phyloP scores from a whole-genome alignment of 1,139 yeast genomes.

The Candida sp. region DNA sequence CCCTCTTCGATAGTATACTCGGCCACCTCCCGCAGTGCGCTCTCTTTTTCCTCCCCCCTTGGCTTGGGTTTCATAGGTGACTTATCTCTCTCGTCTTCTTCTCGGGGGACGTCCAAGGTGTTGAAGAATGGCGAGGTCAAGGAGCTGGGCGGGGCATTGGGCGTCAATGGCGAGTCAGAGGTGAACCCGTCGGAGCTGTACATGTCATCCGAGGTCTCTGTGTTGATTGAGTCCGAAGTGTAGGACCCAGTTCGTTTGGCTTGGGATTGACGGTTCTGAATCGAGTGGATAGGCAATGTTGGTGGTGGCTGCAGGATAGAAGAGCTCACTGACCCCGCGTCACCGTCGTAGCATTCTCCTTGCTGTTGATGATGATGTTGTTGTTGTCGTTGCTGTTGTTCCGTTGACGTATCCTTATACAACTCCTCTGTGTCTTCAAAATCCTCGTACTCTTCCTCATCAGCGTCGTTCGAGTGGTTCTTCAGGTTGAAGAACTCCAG shows the following conservation, averaged over 20 bases:
- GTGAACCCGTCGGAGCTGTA: conserved; percentile 7
- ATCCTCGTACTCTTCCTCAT: conserved; percentile 5
- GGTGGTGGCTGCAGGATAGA: conserved; percentile 1
- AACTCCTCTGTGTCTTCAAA: conserved; percentile 4
- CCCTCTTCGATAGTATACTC: conserved; percentile 51
- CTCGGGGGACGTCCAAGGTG: conserved; percentile 3
- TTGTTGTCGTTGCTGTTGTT: not conserved
- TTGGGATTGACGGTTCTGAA: conserved; percentile 4
- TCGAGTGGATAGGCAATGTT: conserved; percentile 7
- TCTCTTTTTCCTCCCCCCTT: not conserved
- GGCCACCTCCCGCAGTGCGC: not conserved
- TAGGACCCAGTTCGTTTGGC: not conserved
- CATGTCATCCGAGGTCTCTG: conserved; percentile 4
- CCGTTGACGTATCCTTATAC: not conserved
- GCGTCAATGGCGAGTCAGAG: conserved; percentile 8
- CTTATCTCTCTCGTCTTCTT: conserved; percentile 5
- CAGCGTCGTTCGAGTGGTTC: not conserved
- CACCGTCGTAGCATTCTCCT: too few relatives aligned
- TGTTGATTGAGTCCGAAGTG: conserved; percentile 2
- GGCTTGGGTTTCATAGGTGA: not conserved
- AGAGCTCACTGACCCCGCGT: not conserved
- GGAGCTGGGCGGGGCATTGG: not conserved
- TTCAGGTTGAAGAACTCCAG: conserved; percentile 23
- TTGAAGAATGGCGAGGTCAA: not conserved
- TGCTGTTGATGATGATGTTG: too few relatives aligned